A percentile compares a stretch with the other conserved stretches of the same genome.
Evolutionary conservation across 768 basidiomycete species (phyloP).

Genomic region (Lentinula sp.): DNA sequence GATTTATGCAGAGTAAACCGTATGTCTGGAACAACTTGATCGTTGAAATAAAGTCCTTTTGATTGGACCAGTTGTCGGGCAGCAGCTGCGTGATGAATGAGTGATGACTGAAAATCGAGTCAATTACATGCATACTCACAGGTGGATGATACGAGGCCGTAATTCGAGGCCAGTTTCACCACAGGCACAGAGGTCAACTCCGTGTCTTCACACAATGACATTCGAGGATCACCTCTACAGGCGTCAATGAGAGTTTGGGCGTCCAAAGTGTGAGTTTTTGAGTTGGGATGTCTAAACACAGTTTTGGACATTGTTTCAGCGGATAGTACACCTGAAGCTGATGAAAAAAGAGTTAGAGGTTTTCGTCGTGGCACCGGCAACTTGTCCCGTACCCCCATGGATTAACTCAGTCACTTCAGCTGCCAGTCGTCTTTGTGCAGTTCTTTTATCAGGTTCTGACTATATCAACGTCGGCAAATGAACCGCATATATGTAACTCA

Average conservation of each 20-base stretch:
- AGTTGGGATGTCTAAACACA: conserved; percentile 28
- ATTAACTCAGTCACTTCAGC: conserved; percentile 50
- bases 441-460: conserved; percentile 36
- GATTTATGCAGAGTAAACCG: conserved; percentile 31
- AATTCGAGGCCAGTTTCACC: conserved; percentile 52
- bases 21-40: conserved; percentile 44
- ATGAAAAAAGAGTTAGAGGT: not conserved
- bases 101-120: not conserved
- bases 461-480: conserved; percentile 11
- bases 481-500: not conserved
- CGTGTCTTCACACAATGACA: conserved; percentile 42
- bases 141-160: conserved; percentile 56
- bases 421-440: conserved; percentile 43
- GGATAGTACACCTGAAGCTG: conserved; percentile 31
- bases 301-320: conserved; percentile 39
- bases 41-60: conserved; percentile 74
- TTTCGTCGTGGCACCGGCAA: not conserved
- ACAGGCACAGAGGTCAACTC: conserved; percentile 52
- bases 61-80: conserved; percentile 56
- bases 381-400: conserved; percentile 21
- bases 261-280: conserved; percentile 38
- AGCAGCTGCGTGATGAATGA: conserved; percentile 41
- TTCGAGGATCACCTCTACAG: conserved; percentile 59
- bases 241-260: conserved; percentile 54
- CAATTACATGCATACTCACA: conserved; percentile 35